A percentile compares a stretch with the other conserved stretches of the same genome.
Evolutionary conservation across 257 asterid species (phyloP).

Genomic region (Ilex aquifolium): DNA sequence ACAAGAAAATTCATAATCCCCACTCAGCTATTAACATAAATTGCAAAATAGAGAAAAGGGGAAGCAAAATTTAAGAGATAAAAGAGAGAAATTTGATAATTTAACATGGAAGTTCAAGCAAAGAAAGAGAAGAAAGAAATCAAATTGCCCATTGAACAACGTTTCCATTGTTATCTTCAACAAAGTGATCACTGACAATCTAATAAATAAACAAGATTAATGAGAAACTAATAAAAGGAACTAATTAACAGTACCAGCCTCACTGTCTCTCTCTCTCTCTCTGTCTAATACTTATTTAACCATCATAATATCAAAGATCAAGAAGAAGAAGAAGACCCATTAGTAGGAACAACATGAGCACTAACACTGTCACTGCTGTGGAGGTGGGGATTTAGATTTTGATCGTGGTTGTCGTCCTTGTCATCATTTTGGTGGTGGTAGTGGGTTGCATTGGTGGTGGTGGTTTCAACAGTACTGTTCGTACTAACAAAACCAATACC

Average conservation of each 20-base stretch:
- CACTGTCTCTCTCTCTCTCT: neutral
- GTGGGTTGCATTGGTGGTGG: conserved; percentile 2
- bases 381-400: conserved; percentile 23
- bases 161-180: conserved; percentile 13
- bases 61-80: neutral
- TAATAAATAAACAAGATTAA: conserved; percentile 15
- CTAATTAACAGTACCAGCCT: neutral
- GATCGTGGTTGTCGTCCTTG: conserved; percentile 22
- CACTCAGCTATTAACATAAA: too few relatives aligned
- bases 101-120: too few relatives aligned
- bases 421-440: conserved; percentile 32
- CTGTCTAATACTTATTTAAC: conserved; percentile 19
- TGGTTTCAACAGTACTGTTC: too few relatives aligned
- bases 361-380: conserved; percentile 15
- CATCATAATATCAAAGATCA: conserved; percentile 30
- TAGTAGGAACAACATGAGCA: conserved; percentile 31
- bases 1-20: too few relatives aligned
- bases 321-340: conserved; percentile 63
- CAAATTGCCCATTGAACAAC: conserved; percentile 11
- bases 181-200: conserved; percentile 7
- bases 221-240: too few relatives aligned
- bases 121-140: conserved; percentile 5
- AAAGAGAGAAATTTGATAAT: too few relatives aligned
- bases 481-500: too few relatives aligned
- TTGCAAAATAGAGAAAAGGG: neutral